A percentile compares a stretch with the other conserved stretches of the same genome.
These are phyloP conservation scores for Aureobasidium sp. DNA, from an alignment of 2,329 filamentous ascomycete genomes.

Conservation along the genomic window DNA sequence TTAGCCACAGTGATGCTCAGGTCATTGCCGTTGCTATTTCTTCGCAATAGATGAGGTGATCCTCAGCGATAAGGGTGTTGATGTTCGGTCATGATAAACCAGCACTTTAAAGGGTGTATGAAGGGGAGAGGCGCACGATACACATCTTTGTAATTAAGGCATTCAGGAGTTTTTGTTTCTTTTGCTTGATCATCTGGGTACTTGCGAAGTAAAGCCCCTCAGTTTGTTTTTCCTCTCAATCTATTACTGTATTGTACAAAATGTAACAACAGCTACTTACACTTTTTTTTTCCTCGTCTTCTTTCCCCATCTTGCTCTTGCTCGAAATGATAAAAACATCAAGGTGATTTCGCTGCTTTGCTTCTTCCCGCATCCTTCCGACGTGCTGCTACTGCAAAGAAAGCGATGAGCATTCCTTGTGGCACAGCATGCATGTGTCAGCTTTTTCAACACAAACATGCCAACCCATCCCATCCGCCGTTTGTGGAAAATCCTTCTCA, in stretches of 20 bases:
- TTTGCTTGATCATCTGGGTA: background rate
- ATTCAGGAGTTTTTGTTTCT: conserved; percentile 2
- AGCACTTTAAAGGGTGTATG: background rate
- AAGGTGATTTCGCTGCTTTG: background rate
- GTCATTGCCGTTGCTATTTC: conserved; percentile 75
- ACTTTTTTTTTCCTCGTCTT: background rate
- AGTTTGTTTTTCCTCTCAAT: background rate
- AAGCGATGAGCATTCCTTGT: no score
- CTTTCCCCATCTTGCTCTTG: background rate
- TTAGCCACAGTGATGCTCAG: conserved; percentile 90
- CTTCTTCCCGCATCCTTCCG: no score
- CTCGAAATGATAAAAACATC: background rate
- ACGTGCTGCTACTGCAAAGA: no score
- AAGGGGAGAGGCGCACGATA: background rate
- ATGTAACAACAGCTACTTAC: conserved; percentile 5
- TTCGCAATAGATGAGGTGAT: conserved; percentile 20
- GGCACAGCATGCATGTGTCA: no score
- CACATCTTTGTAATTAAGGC: conserved; percentile 11
- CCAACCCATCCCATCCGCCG: no score
- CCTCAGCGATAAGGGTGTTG: background rate
- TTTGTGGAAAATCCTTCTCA: no score
- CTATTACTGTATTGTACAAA: conserved; percentile 6
- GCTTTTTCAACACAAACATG: no score
- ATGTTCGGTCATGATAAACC: background rate
- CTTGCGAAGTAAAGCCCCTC: background rate